phyloP scores from a whole-genome alignment of 2,329 filamentous ascomycete genomes.

The Coleophoma crateriformis region DNA sequence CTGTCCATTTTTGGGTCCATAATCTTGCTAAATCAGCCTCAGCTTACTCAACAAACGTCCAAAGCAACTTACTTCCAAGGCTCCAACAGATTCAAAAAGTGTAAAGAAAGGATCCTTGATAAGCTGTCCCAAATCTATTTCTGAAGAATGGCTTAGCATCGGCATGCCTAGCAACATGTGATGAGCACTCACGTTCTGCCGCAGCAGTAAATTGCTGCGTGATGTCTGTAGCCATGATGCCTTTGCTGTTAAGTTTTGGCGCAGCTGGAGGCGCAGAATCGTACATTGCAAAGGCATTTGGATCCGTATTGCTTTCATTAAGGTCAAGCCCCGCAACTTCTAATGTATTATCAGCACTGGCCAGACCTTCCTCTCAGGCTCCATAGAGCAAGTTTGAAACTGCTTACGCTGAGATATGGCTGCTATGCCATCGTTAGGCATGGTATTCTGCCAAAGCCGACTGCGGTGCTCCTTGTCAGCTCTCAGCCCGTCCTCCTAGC shows the following conservation, averaged over 20 bases:
- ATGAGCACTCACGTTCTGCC: slow-evolving; percentile 39
- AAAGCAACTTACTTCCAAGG: slow-evolving; percentile 56
- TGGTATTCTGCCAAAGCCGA: slow-evolving; percentile 3
- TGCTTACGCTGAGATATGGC: slow-evolving; percentile 18
- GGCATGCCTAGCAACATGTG: not conserved
- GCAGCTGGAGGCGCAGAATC: slow-evolving; percentile 22
- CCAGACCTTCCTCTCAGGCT: not conserved
- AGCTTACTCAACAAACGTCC: not conserved
- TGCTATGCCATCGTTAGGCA: slow-evolving; percentile 18
- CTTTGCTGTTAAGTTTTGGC: slow-evolving; percentile 30
- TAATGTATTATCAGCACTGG: slow-evolving; percentile 12
- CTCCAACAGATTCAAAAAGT: slow-evolving; percentile 88
- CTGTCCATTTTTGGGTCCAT: slow-evolving; percentile 99
- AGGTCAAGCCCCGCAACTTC: slow-evolving; percentile 21
- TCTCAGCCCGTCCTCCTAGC: too few species aligned
- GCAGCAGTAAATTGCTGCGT: slow-evolving; percentile 50
- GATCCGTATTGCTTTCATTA: slow-evolving; percentile 15
- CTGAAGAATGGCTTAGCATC: slow-evolving; percentile 38
- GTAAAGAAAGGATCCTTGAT: slow-evolving; percentile 94
- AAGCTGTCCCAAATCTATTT: slow-evolving; percentile 71
- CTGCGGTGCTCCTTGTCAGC: too few species aligned
- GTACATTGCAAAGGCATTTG: slow-evolving; percentile 14
- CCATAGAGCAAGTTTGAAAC: not conserved
- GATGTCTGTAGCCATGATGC: slow-evolving; percentile 52
- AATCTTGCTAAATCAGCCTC: slow-evolving; percentile 54